These are phyloP conservation scores for Perkinsus marinus DNA, from an alignment of 169 alveolate species.

Conservation along the genomic window DNA sequence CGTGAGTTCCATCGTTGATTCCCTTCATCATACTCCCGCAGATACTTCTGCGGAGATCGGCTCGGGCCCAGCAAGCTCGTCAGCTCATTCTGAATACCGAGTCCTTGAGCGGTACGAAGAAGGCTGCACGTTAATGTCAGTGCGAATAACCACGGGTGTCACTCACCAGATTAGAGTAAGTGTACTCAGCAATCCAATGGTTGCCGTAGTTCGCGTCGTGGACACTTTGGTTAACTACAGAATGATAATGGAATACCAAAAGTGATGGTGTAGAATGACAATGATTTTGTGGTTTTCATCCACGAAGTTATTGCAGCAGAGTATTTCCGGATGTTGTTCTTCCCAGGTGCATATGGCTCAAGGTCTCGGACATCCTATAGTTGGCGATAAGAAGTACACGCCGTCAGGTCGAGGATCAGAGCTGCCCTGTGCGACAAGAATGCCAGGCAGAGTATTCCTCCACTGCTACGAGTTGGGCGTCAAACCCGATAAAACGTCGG, in stretches of 20 bases:
- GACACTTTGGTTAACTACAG: no score
- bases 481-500: neutral
- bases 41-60: neutral
- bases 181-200: no score
- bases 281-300: no score
- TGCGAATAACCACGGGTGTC: slow-evolving; percentile 24
- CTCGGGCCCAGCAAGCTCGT: neutral
- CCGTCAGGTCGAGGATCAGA: slow-evolving; percentile 2
- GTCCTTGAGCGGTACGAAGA: slow-evolving; percentile 21
- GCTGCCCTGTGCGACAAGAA: neutral
- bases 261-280: no score
- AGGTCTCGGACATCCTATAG: slow-evolving; percentile 27
- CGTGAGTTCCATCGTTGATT: neutral
- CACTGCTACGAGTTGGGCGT: neutral
- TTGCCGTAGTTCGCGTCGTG: no score
- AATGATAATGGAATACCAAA: no score
- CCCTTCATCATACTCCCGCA: neutral
- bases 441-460: neutral
- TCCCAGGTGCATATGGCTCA: slow-evolving; percentile 1
- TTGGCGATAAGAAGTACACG: slow-evolving; percentile 23
- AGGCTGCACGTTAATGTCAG: slow-evolving; percentile 27
- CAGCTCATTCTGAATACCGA: neutral
- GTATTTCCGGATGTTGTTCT: no score
- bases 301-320: no score
- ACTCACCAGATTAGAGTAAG: slow-evolving; percentile 34